Percentiles rank a stretch among this genome's conserved stretches.
Evolutionary conservation across 164 flowering plant species (phyloP).

Genomic region (Taxillus chinensis): DNA sequence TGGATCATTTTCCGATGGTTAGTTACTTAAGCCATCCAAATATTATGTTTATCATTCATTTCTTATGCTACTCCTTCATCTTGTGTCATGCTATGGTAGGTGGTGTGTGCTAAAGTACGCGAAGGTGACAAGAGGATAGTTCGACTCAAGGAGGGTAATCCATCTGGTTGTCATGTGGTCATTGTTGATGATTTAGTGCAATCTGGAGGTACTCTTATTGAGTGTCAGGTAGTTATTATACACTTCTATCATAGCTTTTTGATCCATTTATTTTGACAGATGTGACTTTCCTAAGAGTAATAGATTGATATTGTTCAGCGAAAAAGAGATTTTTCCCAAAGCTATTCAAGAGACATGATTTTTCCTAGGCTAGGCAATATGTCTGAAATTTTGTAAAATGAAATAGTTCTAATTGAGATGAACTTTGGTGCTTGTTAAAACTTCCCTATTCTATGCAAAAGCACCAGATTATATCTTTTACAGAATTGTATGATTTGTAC

Average conservation of each 20-base stretch:
- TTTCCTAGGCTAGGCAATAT: too few species aligned
- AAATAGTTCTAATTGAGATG: too few species aligned
- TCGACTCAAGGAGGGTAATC: conserved; percentile 4
- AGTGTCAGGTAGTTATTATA: conserved; percentile 2
- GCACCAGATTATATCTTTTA: too few species aligned
- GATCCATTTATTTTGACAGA: neutral
- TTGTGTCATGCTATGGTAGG: neutral
- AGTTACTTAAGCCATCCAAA: neutral
- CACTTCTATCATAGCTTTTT: neutral
- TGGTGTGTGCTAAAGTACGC: conserved; percentile 2
- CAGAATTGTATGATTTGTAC: too few species aligned
- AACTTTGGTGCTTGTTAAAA: too few species aligned
- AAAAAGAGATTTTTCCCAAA: too few species aligned
- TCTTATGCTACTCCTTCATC: neutral
- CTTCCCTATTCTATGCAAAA: too few species aligned
- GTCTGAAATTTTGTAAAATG: neutral
- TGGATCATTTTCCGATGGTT: conserved; percentile 6
- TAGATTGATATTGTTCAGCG: too few species aligned
- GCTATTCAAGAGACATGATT: too few species aligned
- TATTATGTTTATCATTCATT: neutral
- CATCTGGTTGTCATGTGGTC: conserved; percentile 4
- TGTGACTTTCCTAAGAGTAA: too few species aligned
- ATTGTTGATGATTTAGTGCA: conserved; percentile 8
- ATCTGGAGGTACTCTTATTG: conserved; percentile 5
- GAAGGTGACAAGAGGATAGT: conserved; percentile 4